These are phyloP conservation scores for Fagopyrum tataricum DNA, from an alignment of 148 eudicot genomes.

Conservation along the genomic window DNA sequence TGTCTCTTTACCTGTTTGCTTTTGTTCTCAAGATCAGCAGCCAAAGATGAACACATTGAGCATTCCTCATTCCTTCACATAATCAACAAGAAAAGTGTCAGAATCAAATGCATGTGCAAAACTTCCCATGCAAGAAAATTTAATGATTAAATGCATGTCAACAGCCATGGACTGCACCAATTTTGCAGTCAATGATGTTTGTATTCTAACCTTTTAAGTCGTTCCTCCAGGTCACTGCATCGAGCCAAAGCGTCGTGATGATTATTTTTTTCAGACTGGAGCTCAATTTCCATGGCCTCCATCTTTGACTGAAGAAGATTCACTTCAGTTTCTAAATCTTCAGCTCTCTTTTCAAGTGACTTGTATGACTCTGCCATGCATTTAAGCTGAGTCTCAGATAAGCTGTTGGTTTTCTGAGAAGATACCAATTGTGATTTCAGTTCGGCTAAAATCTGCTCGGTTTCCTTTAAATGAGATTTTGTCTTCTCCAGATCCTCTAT, in stretches of 20 bases:
- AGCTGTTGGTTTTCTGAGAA: conserved; percentile 58
- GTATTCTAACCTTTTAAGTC: conserved; percentile 67
- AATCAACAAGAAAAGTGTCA: not conserved
- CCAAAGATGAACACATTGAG: conserved; percentile 31
- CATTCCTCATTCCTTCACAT: conserved; percentile 47
- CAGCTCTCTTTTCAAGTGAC: conserved; percentile 70
- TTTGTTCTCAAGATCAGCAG: conserved; percentile 39
- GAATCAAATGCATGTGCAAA: not conserved
- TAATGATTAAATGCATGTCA: not conserved
- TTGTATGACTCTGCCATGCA: conserved; percentile 96
- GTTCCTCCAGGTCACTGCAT: conserved; percentile 73
- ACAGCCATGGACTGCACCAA: too few relatives aligned
- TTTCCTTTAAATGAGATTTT: conserved; percentile 54
- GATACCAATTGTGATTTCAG: conserved; percentile 61
- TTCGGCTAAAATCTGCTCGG: conserved; percentile 57
- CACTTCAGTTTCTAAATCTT: conserved; percentile 58
- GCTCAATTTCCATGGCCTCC: conserved; percentile 52
- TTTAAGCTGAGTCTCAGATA: conserved; percentile 91
- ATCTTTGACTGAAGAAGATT: conserved; percentile 41
- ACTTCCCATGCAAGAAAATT: not conserved
- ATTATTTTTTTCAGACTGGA: conserved; percentile 49
- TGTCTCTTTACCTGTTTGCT: conserved; percentile 13
- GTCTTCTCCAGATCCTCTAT: conserved; percentile 50
- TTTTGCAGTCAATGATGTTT: not conserved
- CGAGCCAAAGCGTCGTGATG: conserved; percentile 58